Evolutionary conservation across 306 rosid species (phyloP), one percentile per base, ranked within the genome.

Genomic region (Lithocarpus polystachyus): DNA sequence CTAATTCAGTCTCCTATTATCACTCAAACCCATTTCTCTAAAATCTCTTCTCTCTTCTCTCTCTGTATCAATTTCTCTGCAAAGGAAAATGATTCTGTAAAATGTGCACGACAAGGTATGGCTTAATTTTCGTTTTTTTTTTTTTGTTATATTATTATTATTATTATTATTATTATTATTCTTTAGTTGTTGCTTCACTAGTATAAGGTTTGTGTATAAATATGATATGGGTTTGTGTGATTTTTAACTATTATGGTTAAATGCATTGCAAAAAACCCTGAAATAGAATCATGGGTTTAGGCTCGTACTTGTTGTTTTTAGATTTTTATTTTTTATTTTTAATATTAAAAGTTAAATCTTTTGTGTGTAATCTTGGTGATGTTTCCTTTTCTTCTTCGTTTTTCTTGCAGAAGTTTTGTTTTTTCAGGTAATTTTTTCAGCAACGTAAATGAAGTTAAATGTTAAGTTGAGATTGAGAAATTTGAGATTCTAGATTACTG

Each of bases 141-240:
- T 37, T 22, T 6, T 48, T 11, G 29, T 64, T 23, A 26, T 51
- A 60, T 11, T 53, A 24, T 73, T 1, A 37, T 19, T 55, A 24
- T 15, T 6, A 59, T 22, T 60, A 37, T 52, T 56, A 20, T 14
- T 11, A 52, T 22, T 61, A 28, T 53, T 48, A 53, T 53, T 56
- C 1, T 37, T 18, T 28, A n/a, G 55, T 55, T 37, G 8, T 56
- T 23, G 53, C 8, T 60, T 59, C 19, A 29, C 70, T 24, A 45
- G 18, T 78, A 5, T 28, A 65, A 10, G 20, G 48, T 15, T 17
- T 79, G 60, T 20, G 59, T 71, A 6, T 40, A 37, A 75, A 79
- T 83, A 31, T 64, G 48, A 79, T 10, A 40, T 71, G 78, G 81
- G 87, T 76, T 79, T 71, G 9, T 45, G 69, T 69, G 37, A 9